A percentile compares a stretch with the other conserved stretches of the same genome.
These are phyloP conservation scores for Tephrocybe sp. DNA, from an alignment of 768 basidiomycete species.

Conservation along the genomic window DNA sequence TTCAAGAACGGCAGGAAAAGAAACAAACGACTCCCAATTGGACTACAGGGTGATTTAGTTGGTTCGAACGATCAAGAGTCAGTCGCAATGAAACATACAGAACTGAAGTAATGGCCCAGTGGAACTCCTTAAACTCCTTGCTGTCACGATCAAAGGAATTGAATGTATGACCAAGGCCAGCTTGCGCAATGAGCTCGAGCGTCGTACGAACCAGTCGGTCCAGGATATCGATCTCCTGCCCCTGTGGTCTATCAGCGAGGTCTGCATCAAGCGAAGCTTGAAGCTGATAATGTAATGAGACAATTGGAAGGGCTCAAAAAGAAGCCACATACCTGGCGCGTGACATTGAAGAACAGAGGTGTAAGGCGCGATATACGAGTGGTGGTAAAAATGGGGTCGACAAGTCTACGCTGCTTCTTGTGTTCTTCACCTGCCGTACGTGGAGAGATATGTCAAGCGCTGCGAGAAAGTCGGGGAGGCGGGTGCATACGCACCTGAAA, in stretches of 20 bases:
- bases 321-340: conserved; percentile 16
- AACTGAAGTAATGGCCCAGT: conserved; percentile 17
- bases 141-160: conserved; percentile 17
- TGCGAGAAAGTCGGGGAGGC: background rate
- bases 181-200: conserved; percentile 17
- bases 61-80: background rate
- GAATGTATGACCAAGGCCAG: conserved; percentile 17
- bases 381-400: conserved; percentile 22
- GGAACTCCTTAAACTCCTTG: conserved; percentile 16
- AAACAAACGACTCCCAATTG: conserved; percentile 21
- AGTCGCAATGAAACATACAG: conserved; percentile 10
- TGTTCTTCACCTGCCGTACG: conserved; percentile 20
- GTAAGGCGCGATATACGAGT: conserved; percentile 22
- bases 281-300: conserved; percentile 1
- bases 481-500: conserved; percentile 15
- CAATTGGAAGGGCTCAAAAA: background rate
- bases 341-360: conserved; percentile 21
- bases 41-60: conserved; percentile 10
- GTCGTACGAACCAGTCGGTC: conserved; percentile 14
- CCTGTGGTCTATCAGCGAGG: background rate
- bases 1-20: conserved; percentile 22
- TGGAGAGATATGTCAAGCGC: background rate
- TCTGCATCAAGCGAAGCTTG: conserved; percentile 8
- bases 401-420: conserved; percentile 23
- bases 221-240: conserved; percentile 13